These are phyloP conservation scores for Powellomyces hirtus DNA, from an alignment of 192 early-diverging fungal genomes.

Conservation along the genomic window DNA sequence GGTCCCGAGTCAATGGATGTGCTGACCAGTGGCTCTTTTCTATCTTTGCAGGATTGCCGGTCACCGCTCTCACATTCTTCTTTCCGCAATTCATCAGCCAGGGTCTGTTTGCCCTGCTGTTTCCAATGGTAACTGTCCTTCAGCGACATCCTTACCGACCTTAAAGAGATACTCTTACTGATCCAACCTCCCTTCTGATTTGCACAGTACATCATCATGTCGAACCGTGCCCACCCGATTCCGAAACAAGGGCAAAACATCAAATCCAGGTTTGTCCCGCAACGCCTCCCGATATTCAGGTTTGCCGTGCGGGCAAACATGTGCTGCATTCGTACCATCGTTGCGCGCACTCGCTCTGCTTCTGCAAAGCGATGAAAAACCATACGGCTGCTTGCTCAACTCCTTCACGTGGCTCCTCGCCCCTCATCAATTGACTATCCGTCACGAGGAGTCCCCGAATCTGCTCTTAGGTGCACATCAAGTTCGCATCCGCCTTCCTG, in stretches of 20 bases:
- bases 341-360: no score
- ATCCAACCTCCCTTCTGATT: neutral
- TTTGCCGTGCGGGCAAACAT: slow-evolving; percentile 29
- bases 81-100: slow-evolving; percentile 43
- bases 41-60: slow-evolving; percentile 36
- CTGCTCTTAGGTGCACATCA: no score
- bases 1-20: neutral
- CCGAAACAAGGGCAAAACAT: slow-evolving; percentile 20
- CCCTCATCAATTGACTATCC: no score
- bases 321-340: slow-evolving; percentile 3
- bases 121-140: slow-evolving; percentile 42
- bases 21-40: neutral
- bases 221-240: slow-evolving; percentile 44
- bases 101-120: slow-evolving; percentile 48
- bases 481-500: no score
- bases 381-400: no score
- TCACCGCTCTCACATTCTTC: slow-evolving; percentile 48
- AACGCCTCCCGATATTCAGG: slow-evolving; percentile 38
- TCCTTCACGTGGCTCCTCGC: no score
- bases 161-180: neutral
- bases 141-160: neutral
- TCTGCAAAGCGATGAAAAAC: no score
- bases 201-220: slow-evolving; percentile 54
- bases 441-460: no score
- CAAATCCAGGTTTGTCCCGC: slow-evolving; percentile 23